Conservation (phyloP, 2,329 filamentous ascomycete species). For the Lachnellula hyalina region DNA sequence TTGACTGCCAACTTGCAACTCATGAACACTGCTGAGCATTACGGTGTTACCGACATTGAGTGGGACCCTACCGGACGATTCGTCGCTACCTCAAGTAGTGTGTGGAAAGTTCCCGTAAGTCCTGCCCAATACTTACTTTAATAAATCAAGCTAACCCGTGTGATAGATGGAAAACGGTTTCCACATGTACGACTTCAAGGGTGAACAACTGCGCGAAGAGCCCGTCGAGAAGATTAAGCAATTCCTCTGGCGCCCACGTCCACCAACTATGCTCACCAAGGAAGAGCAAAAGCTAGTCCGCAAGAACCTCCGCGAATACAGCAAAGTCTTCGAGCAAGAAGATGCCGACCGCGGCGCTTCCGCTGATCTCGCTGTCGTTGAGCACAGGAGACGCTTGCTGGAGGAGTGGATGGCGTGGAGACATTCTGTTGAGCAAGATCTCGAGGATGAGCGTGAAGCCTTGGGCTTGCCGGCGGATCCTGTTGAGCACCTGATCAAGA, state of each 20-base stretch:
- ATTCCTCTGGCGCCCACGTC: constrained; percentile 88
- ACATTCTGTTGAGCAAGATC: constrained; percentile 63
- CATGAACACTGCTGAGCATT: constrained; percentile 92
- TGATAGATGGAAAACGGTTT: constrained; percentile 96
- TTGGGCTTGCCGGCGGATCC: constrained; percentile 62
- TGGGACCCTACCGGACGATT: constrained; percentile 97
- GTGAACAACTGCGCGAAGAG: constrained; percentile 83
- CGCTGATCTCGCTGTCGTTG: constrained; percentile 89
- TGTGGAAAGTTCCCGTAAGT: constrained; percentile 93
- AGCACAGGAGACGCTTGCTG: constrained; percentile 74
- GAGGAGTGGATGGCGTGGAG: constrained; percentile 89
- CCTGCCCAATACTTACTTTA: background rate
- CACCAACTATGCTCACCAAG: constrained; percentile 84
- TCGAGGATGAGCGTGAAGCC: constrained; percentile 64
- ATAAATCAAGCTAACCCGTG: constrained; percentile 20
- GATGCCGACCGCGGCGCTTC: constrained; percentile 90
- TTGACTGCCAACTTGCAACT: constrained; percentile 89
- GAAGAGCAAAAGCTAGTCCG: constrained; percentile 97
- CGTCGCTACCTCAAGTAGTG: constrained; percentile 86
- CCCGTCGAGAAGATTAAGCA: constrained; percentile 97
- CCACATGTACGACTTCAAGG: constrained; percentile 96
- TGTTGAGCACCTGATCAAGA: constrained; percentile 54
- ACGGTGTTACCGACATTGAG: constrained; percentile 94
- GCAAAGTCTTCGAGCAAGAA: constrained; percentile 88
- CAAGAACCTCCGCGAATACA: constrained; percentile 98